These are phyloP conservation scores for Phialemoniopsis sp. DNA, from an alignment of 2,329 filamentous ascomycete species.

Conservation along the genomic window DNA sequence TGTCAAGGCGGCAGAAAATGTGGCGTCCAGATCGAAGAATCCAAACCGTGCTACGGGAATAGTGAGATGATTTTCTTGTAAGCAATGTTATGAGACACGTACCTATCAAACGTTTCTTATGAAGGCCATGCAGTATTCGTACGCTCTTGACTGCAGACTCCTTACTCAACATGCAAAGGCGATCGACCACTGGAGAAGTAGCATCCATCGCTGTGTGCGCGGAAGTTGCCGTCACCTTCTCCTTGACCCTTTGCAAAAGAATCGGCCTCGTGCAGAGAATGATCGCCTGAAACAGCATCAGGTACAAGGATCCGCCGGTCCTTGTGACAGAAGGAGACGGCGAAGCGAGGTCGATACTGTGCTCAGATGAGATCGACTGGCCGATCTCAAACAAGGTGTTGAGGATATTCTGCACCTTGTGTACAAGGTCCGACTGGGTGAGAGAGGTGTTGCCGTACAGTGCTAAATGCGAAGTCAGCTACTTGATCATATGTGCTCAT, in stretches of 20 bases:
- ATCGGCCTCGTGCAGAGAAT: conserved; percentile 21
- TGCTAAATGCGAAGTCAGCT: conserved; percentile 7
- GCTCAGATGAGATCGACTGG: conserved; percentile 13
- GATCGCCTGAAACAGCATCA: conserved; percentile 21
- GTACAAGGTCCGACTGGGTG: conserved; percentile 18
- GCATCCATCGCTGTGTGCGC: no score
- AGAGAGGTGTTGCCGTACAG: conserved; percentile 17
- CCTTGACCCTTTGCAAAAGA: conserved; percentile 20
- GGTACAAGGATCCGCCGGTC: conserved; percentile 18
- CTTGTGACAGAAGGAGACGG: conserved; percentile 13
- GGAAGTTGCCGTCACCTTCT: conserved; percentile 12
- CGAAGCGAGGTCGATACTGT: conserved; percentile 14
- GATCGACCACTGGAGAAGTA: no score
- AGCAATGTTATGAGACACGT: no score
- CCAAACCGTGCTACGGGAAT: no score
- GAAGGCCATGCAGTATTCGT: no score
- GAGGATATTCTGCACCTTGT: conserved; percentile 15
- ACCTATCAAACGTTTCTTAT: no score
- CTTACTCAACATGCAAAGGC: no score
- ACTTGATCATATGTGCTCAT: no score
- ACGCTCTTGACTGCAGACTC: no score
- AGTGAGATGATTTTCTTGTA: no score
- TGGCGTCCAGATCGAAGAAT: no score
- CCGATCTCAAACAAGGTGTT: conserved; percentile 15
- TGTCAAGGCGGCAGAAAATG: no score